A percentile compares a stretch with the other conserved stretches of the same genome.
Conservation (phyloP, 805 yeast species). For the Cyberlindnera mississippiensis region DNA sequence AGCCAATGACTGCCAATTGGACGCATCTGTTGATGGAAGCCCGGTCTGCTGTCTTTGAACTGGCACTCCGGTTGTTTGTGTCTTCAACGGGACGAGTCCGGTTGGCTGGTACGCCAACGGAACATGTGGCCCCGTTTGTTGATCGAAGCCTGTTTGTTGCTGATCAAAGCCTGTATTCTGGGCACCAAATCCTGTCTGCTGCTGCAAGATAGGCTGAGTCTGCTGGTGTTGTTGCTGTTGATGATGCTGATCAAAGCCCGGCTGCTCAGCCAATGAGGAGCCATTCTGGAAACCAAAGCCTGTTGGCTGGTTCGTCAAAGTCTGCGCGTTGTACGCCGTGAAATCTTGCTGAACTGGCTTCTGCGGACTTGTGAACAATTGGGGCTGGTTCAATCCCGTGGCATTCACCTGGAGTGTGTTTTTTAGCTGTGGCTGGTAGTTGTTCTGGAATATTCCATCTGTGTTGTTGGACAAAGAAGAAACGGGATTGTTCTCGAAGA, state of each 20-base stretch:
- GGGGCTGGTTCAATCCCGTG: conserved; percentile 14
- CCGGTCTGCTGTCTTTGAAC: conserved; percentile 63
- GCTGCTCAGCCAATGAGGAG: conserved; percentile 1
- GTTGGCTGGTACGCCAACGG: conserved; percentile 11
- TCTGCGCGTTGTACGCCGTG: conserved; percentile 4
- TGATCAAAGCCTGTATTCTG: no score
- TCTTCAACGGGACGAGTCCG: conserved; percentile 11
- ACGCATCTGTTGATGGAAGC: conserved; percentile 43
- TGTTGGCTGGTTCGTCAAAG: conserved; percentile 20
- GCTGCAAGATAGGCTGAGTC: conserved; percentile 17
- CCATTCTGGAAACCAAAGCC: conserved; percentile 26
- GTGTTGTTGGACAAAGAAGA: conserved; percentile 7
- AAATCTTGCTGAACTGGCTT: conserved; percentile 11
- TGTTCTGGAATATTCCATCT: not conserved
- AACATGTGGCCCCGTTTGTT: no score
- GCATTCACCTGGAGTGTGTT: conserved; percentile 9
- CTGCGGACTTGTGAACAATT: conserved; percentile 17
- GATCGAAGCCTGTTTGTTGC: no score
- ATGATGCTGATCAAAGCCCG: not conserved
- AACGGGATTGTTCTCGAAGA: conserved; percentile 32
- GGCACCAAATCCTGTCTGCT: conserved; percentile 8
- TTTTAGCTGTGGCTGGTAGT: conserved; percentile 4
- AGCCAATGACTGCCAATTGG: no score
- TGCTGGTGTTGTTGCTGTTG: conserved; percentile 29
- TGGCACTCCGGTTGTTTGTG: conserved; percentile 14